phyloP scores from a whole-genome alignment of 2,329 filamentous ascomycete species.

The Penicillium sp. region DNA sequence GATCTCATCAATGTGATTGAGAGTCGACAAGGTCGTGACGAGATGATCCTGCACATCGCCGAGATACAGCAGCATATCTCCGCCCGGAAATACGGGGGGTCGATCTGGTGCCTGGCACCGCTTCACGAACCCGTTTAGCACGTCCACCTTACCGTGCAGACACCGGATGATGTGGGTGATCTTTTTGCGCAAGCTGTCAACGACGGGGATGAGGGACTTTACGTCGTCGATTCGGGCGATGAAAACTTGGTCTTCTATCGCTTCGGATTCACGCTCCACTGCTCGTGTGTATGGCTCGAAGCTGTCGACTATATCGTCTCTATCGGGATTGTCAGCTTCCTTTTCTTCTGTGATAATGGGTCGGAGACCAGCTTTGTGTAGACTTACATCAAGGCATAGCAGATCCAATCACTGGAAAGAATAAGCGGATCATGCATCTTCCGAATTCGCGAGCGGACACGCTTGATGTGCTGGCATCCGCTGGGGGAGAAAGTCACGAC shows the following conservation, averaged over 20 bases:
- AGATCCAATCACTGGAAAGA: slow-evolving; percentile 95
- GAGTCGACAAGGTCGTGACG: slow-evolving; percentile 93
- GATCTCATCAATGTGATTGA: slow-evolving; percentile 96
- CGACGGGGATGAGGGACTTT: slow-evolving; percentile 77
- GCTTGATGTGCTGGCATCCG: slow-evolving; percentile 78
- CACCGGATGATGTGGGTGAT: slow-evolving; percentile 89
- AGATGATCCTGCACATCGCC: slow-evolving; percentile 98
- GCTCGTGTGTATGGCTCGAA: slow-evolving; percentile 86
- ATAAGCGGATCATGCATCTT: slow-evolving; percentile 89
- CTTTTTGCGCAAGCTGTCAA: slow-evolving; percentile 87
- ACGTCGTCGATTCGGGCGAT: slow-evolving; percentile 88
- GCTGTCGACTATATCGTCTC: slow-evolving; percentile 93
- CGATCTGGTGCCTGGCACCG: slow-evolving; percentile 83
- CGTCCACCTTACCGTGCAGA: slow-evolving; percentile 91
- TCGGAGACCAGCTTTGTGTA: no score
- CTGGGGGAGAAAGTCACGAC: slow-evolving; percentile 91
- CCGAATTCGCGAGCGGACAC: slow-evolving; percentile 85
- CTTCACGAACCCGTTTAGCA: slow-evolving; percentile 94
- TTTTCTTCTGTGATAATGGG: no score
- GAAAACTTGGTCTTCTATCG: slow-evolving; percentile 94
- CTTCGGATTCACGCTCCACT: slow-evolving; percentile 82
- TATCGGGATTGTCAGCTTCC: slow-evolving; percentile 33
- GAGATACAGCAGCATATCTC: slow-evolving; percentile 92
- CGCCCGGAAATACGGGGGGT: slow-evolving; percentile 87
- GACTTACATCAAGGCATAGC: slow-evolving; percentile 89